Conservation (phyloP, 176 grass and related monocot species). For the Stipa capillata region DNA sequence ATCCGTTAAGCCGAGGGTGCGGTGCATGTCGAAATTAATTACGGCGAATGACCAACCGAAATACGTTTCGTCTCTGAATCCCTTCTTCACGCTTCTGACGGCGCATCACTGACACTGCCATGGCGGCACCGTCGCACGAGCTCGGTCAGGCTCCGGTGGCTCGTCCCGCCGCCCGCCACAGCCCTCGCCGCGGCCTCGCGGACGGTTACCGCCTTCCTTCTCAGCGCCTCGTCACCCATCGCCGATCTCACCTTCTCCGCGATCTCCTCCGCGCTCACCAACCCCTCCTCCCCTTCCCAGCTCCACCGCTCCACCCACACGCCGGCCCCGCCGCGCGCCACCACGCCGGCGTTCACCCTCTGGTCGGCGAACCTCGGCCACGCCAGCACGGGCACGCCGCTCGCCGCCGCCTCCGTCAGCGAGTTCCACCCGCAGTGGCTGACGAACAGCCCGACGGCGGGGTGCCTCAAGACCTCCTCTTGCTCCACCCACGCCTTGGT, state of each 20-base stretch:
- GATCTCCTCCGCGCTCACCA: slow-evolving; percentile 26
- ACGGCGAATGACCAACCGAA: too few relatives aligned
- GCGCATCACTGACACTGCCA: neutral
- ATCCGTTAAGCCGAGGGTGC: too few relatives aligned
- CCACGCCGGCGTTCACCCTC: slow-evolving; percentile 49
- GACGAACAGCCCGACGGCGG: slow-evolving; percentile 44
- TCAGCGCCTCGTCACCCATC: slow-evolving; percentile 3
- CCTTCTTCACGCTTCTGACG: neutral
- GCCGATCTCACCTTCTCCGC: slow-evolving; percentile 14
- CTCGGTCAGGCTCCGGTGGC: slow-evolving; percentile 21
- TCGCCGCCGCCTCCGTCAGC: slow-evolving; percentile 37
- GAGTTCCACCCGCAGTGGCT: slow-evolving; percentile 91
- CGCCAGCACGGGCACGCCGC: slow-evolving; percentile 51
- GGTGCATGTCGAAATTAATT: too few relatives aligned
- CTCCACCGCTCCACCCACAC: slow-evolving; percentile 53
- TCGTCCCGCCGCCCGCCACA: slow-evolving; percentile 2
- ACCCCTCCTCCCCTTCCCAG: slow-evolving; percentile 47
- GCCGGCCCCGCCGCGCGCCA: slow-evolving; percentile 15
- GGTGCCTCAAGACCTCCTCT: slow-evolving; percentile 41
- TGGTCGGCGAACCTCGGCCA: slow-evolving; percentile 63
- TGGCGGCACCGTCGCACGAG: slow-evolving; percentile 14
- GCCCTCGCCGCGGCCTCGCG: slow-evolving; percentile 4
- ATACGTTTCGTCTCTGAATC: too few relatives aligned
- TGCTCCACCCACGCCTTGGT: slow-evolving; percentile 75
- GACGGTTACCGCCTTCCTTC: neutral